These are phyloP conservation scores for Fusarium globosum DNA, from an alignment of 2,329 filamentous ascomycete species.

Conservation along the genomic window DNA sequence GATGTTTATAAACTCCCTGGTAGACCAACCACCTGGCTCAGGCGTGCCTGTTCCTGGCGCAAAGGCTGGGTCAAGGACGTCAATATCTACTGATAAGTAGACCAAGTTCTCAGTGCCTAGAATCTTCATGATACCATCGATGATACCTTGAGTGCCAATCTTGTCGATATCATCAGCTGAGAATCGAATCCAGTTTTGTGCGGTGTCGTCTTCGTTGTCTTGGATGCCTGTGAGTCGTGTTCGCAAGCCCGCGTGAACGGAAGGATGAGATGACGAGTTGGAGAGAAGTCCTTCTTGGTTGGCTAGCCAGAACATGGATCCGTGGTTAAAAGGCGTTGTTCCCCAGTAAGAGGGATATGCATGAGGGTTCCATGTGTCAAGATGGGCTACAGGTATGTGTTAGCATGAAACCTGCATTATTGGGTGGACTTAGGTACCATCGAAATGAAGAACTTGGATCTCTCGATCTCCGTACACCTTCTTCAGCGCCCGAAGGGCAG, in stretches of 20 bases:
- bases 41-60: conserved; percentile 85
- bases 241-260: conserved; percentile 84
- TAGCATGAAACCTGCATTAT: background rate
- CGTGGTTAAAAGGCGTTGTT: conserved; percentile 77
- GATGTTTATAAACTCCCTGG: conserved; percentile 85
- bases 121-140: conserved; percentile 74
- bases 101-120: conserved; percentile 84
- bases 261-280: conserved; percentile 74
- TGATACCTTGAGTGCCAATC: conserved; percentile 76
- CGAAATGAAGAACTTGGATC: conserved; percentile 79
- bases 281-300: conserved; percentile 81
- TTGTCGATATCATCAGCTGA: conserved; percentile 88
- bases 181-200: conserved; percentile 83
- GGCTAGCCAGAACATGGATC: conserved; percentile 92
- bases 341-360: conserved; percentile 84
- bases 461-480: conserved; percentile 67
- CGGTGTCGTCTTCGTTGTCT: conserved; percentile 77
- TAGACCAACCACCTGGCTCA: conserved; percentile 92
- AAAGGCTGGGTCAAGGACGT: conserved; percentile 79
- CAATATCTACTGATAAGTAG: conserved; percentile 84
- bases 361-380: conserved; percentile 86
- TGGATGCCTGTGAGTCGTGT: conserved; percentile 75
- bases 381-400: conserved; percentile 59
- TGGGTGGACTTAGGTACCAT: conserved; percentile 51
- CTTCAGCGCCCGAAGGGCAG: conserved; percentile 74